Evolutionary conservation across 225 moss, liverwort and hornwort genomes (phyloP).

Genomic region (Pseudisothecium myosuroides): DNA sequence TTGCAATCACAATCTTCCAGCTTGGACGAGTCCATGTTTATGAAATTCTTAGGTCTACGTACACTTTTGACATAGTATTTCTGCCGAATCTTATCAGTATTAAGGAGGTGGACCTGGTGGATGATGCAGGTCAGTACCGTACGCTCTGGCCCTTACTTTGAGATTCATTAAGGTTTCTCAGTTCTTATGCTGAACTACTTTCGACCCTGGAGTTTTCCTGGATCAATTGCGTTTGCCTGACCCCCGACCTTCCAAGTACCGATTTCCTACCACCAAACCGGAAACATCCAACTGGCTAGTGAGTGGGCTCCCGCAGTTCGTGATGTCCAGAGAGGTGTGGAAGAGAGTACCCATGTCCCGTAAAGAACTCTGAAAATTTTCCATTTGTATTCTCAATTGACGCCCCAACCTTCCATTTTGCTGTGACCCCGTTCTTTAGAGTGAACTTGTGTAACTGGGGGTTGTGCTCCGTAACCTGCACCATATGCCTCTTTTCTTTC

Average conservation of each 20-base stretch:
- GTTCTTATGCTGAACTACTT: neutral
- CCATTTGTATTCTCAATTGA: neutral
- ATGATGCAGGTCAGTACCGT: neutral
- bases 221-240: neutral
- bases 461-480: neutral
- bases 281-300: neutral
- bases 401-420: neutral
- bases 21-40: neutral
- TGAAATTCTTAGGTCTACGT: neutral
- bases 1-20: neutral
- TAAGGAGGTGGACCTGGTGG: constrained; percentile 2
- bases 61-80: neutral
- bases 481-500: neutral
- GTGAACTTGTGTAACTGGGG: neutral
- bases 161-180: neutral
- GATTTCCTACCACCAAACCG: neutral
- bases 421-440: neutral
- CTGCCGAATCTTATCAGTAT: neutral
- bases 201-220: neutral
- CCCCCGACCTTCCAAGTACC: neutral
- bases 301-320: neutral
- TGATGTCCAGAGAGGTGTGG: neutral
- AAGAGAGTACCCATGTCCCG: neutral
- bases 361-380: neutral
- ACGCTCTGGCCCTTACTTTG: neutral